Base-by-base conservation (phyloP, 371 early-diverging fungal species). In the Capillidium rhysosporum region DNA sequence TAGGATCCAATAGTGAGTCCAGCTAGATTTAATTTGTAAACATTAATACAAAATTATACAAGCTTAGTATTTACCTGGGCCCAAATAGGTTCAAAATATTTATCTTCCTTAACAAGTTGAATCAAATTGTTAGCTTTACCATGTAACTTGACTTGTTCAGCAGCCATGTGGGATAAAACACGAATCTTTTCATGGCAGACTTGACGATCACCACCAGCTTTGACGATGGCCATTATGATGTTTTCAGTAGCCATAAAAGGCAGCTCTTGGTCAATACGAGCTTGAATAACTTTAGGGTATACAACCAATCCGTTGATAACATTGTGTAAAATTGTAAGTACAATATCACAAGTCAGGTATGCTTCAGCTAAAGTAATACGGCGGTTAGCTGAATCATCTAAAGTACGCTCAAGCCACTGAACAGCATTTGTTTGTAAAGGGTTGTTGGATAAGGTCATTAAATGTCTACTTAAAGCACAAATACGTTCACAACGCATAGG, bases 181-280 rank as follows among this genome's bases (percentile, higher is more conserved):
- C 97, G 86, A 65, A 96, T 92, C 61, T 90, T 74, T 69, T 93
- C 94, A 66, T 94, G 96, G 65, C 94, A 92, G 55, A 76, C 82
- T 69, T 97, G 96, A 54, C 96, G 78, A 65, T 94, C 93, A 40
- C 91, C 96, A 43, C 92, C 94, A 72, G 85, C 82, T 71, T 84
- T 82, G 45, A 95, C 96, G 82, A 96, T 90, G 47, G 91, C 95
- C 95, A 97, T 97, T 66, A 97, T 95, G 57, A 97, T 73, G 73
- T 94, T 94, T 65, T 97, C 98, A 23, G 98, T 97, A 23, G 96
- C 96, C 95, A 94, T 94, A 70, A 97, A 97, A 34, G 95, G 96
- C 47, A 97, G 70, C 69, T 97, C 96, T 69, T 90, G 86, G 56
- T 67, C 60, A 69, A 97, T 94, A 48, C 91, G 82, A 48, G 84